A percentile compares a stretch with the other conserved stretches of the same genome.
Evolutionary conservation across 805 yeast genomes (phyloP).

Genomic region (Candida parachauliodes): DNA sequence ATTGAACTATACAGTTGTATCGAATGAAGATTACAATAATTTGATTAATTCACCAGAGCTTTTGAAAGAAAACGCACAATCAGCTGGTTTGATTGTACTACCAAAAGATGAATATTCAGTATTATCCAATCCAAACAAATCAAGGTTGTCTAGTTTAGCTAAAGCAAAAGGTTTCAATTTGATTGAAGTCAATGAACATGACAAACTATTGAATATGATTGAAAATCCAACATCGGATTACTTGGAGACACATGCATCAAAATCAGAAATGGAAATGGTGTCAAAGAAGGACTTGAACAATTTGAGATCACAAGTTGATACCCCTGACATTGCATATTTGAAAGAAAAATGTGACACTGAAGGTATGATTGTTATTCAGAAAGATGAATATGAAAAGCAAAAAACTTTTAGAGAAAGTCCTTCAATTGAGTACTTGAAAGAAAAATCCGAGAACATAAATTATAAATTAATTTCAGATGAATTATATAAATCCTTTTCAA

Average conservation of each 20-base stretch:
- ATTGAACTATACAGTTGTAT: conserved; percentile 14
- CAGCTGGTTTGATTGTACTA: conserved; percentile 10
- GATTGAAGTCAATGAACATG: conserved; percentile 6
- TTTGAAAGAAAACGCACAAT: conserved; percentile 13
- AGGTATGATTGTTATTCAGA: conserved; percentile 9
- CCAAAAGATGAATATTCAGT: conserved; percentile 14
- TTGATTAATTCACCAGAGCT: conserved; percentile 17
- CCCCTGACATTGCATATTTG: conserved; percentile 12
- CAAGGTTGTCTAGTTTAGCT: conserved; percentile 20
- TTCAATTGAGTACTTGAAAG: conserved; percentile 26
- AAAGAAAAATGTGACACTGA: conserved; percentile 11
- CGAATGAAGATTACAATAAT: conserved; percentile 8
- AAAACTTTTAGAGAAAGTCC: conserved; percentile 17
- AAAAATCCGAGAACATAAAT: conserved; percentile 24
- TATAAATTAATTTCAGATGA: conserved; percentile 8
- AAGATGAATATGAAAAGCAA: conserved; percentile 7
- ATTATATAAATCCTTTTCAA: conserved; percentile 10
- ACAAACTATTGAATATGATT: conserved; percentile 15
- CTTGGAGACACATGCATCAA: conserved; percentile 10
- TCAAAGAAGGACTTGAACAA: conserved; percentile 12
- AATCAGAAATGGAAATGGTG: conserved; percentile 1
- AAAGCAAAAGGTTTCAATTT: conserved; percentile 16
- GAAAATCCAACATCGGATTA: conserved; percentile 16
- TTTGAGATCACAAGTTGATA: conserved; percentile 11
- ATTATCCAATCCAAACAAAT: conserved; percentile 4